A percentile compares a stretch with the other conserved stretches of the same genome.
phyloP scores from a whole-genome alignment of 306 rosid species.

The Quercus engelmannii region DNA sequence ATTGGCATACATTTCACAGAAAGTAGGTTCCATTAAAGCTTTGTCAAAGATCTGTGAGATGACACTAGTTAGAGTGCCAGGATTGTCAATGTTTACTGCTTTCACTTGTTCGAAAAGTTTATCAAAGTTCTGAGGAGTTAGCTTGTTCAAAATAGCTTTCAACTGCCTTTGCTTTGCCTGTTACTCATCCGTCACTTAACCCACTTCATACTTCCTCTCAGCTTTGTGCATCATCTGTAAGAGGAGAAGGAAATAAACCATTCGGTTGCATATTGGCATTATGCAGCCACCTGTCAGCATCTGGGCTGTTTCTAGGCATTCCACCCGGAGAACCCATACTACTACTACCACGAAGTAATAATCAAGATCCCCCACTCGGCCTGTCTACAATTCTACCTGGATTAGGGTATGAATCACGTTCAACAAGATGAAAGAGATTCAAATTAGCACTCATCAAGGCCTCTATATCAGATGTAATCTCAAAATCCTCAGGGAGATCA shows the following conservation, averaged over 20 bases:
- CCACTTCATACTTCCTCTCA: conserved; percentile 88
- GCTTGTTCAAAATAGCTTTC: conserved; percentile 82
- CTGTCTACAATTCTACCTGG: conserved; percentile 71
- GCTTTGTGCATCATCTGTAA: conserved; percentile 86
- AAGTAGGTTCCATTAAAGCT: conserved; percentile 96
- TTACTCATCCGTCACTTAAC: conserved; percentile 69
- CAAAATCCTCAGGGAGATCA: conserved; percentile 68
- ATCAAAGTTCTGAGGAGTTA: conserved; percentile 95
- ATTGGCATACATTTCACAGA: conserved; percentile 98
- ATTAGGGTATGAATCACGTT: conserved; percentile 62
- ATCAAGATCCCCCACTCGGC: conserved; percentile 30
- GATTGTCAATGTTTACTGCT: conserved; percentile 82
- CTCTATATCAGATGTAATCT: conserved; percentile 44
- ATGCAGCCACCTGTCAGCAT: conserved; percentile 88
- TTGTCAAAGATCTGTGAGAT: conserved; percentile 97
- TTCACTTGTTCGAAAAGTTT: conserved; percentile 92
- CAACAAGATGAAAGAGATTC: conserved; percentile 37
- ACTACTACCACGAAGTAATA: no score
- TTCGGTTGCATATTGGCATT: conserved; percentile 62
- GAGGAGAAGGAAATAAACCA: conserved; percentile 90
- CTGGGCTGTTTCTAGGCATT: conserved; percentile 58
- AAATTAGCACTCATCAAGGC: conserved; percentile 31
- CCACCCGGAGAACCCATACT: conserved; percentile 60
- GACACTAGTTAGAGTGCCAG: conserved; percentile 69
- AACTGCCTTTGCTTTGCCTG: conserved; percentile 83